phyloP scores from a whole-genome alignment of 148 eudicot genomes.

The Silene uniflora region DNA sequence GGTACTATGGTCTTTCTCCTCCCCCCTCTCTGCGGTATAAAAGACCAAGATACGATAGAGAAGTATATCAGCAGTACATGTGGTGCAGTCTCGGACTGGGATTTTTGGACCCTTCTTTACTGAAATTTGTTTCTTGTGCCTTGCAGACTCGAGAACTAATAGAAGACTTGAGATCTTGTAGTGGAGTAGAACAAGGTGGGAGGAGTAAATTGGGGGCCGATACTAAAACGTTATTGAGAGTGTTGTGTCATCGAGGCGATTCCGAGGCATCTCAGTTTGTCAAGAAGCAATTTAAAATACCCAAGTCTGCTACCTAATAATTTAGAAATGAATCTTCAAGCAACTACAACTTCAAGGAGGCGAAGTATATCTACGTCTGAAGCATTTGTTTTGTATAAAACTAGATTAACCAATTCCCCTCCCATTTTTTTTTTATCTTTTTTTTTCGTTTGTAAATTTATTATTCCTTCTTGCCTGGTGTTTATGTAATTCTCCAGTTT shows the following conservation, averaged over 20 bases:
- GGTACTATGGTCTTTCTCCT: too few relatives aligned
- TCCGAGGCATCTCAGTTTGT: constrained; percentile 95
- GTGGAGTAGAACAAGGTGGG: constrained; percentile 66
- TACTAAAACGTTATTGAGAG: constrained; percentile 65
- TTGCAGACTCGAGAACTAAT: constrained; percentile 88
- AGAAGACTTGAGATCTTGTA: constrained; percentile 73
- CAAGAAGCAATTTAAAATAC: constrained; percentile 95
- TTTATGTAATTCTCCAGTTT: background rate
- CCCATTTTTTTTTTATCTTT: background rate
- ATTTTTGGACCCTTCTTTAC: background rate
- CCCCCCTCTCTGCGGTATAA: too few relatives aligned
- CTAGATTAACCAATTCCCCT: background rate
- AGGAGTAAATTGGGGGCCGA: constrained; percentile 79
- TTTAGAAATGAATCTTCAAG: background rate
- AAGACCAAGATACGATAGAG: too few relatives aligned
- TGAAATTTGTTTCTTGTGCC: constrained; percentile 15
- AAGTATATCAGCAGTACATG: background rate
- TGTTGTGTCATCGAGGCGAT: constrained; percentile 85
- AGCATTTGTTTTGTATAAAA: constrained; percentile 4
- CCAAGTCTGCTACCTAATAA: constrained; percentile 64
- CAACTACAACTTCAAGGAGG: background rate
- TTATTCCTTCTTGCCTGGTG: background rate
- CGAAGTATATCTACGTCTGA: constrained; percentile 7
- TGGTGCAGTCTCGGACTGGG: background rate
- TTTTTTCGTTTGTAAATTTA: constrained; percentile 6